Base-by-base conservation (phyloP, 768 basidiomycete genomes). In the Cubamyces lactineus region DNA sequence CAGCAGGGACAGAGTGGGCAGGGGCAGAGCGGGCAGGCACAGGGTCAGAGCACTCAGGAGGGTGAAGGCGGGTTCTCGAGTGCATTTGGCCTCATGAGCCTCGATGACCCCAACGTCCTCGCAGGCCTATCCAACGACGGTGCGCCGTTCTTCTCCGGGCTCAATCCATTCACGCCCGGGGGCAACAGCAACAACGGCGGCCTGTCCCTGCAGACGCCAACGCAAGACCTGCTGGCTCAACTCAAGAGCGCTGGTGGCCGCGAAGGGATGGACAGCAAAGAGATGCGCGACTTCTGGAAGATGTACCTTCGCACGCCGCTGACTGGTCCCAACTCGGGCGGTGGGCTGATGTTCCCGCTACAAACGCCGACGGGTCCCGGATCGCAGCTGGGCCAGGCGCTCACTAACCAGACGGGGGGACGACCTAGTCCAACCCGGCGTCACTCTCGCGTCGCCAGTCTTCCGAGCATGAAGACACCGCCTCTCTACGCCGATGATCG, bases 31-130 rank as follows among this genome's bases (percentile, higher is more conserved):
- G 56, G 39, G 23, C 42, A 54, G 19, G 17, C 9, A 6, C 57
- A 63, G 45, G 43, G 42, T 28, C 43, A 57, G 56, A 54, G 28
- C 24, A 23, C 24, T 40, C 62, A 64, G n/a, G 57, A 73, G 38
- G 75, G 73, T 34, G 76, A 71, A 49, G 73, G 67, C 30, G 71
- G 74, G 17, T 74, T 75, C 58, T 76, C 74, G 11, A 72, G 69
- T 40, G 87, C 86, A 1, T 92, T 93, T 70, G 91, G 88, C 8
- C 79, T 88, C 53, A 83, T 93, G 86, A 85, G 84, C 19, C 79
- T 93, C 53, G 90, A 91, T 59, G 91, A 92, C 69, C 84, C 86
- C 1, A 82, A 82, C 56, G 85, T 87, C 8, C 78, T 91, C 40
- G 85, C 88, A 0, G 83, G 86, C 2, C 77, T 90, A 50, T 72